These are phyloP conservation scores for Pythium phragmitis DNA, from an alignment of 352 stramenopile species.

Conservation along the genomic window DNA sequence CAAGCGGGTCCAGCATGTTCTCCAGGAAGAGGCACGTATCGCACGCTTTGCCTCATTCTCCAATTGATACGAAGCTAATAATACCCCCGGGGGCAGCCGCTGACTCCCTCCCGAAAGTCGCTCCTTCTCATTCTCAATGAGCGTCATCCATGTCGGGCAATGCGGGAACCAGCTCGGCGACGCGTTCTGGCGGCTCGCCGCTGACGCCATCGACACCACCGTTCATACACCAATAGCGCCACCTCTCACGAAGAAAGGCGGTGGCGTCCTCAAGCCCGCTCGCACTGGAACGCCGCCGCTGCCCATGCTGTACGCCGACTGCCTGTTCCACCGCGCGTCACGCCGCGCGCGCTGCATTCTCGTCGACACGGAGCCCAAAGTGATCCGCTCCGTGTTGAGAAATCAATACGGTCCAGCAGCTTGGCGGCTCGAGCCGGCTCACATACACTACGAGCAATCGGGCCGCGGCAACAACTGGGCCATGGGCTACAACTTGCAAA, in stretches of 20 bases:
- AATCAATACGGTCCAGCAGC: background rate
- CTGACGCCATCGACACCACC: slow-evolving; percentile 7
- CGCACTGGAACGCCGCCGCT: background rate
- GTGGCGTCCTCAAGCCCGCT: background rate
- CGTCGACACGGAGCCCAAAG: slow-evolving; percentile 81
- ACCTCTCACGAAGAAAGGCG: background rate
- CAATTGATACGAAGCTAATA: background rate
- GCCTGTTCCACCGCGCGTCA: slow-evolving; percentile 53
- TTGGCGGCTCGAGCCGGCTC: slow-evolving; percentile 36
- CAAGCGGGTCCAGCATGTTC: too few relatives aligned
- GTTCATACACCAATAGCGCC: background rate
- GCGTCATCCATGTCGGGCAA: slow-evolving; percentile 68
- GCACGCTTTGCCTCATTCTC: too few relatives aligned
- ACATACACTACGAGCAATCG: slow-evolving; percentile 58
- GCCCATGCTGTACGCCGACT: slow-evolving; percentile 29
- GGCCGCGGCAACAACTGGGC: slow-evolving; percentile 89
- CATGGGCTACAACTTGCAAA: slow-evolving; percentile 81
- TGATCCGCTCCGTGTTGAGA: slow-evolving; percentile 40
- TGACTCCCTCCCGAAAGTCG: background rate
- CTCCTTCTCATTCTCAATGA: slow-evolving; percentile 34
- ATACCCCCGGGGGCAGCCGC: background rate
- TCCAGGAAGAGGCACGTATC: too few relatives aligned
- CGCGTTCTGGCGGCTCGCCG: slow-evolving; percentile 61
- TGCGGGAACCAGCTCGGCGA: slow-evolving; percentile 77
- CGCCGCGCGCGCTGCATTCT: slow-evolving; percentile 61